Evolutionary conservation across 208 protist genomes (phyloP).

Genomic region (Leishmania amazonensis): DNA sequence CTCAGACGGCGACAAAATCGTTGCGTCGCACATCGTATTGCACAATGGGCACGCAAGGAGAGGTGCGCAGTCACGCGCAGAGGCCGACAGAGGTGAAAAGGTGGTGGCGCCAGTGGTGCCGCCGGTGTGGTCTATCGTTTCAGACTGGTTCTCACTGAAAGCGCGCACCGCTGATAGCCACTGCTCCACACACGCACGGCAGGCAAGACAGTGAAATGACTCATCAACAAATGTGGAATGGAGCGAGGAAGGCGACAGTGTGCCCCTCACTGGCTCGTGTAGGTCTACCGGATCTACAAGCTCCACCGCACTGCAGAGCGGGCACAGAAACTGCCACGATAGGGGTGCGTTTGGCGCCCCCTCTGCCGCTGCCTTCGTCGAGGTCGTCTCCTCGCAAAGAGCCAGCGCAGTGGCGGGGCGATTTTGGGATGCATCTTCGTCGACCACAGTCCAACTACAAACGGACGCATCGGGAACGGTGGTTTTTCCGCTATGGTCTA

Average conservation of each 20-base stretch:
- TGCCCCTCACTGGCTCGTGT: constrained; percentile 7
- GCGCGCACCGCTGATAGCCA: constrained; percentile 23
- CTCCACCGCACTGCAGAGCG: constrained; percentile 36
- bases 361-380: not conserved
- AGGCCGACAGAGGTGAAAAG: not conserved
- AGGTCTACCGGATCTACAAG: constrained; percentile 48
- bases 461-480: not conserved
- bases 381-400: constrained; percentile 2
- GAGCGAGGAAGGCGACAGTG: not conserved
- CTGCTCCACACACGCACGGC: constrained; percentile 33
- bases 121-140: not conserved
- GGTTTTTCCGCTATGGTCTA: not conserved
- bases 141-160: not conserved
- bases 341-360: not conserved
- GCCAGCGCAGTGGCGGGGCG: not conserved
- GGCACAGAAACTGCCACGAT: constrained; percentile 35
- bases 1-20: not conserved
- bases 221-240: not conserved
- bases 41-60: constrained; percentile 19
- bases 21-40: not conserved
- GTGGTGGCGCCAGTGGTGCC: not conserved
- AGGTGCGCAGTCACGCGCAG: not conserved
- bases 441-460: not conserved
- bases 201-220: constrained; percentile 34
- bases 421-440: not conserved